Conservation (phyloP, 352 stramenopile species). For the Globisporangium middletonii region DNA sequence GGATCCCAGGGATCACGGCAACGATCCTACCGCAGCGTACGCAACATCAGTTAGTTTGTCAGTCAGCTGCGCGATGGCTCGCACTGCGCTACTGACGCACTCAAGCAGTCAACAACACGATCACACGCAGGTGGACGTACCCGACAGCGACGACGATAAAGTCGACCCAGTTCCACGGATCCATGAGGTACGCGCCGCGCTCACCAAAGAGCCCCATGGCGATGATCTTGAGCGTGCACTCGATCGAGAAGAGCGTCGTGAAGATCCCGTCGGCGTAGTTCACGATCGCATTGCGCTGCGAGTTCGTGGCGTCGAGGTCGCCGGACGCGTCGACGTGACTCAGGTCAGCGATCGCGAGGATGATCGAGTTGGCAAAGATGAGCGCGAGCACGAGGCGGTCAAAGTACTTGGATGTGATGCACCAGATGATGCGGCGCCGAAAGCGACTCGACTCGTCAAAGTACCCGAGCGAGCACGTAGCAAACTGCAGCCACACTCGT, state of each 20-base stretch:
- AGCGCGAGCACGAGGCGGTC: conserved; percentile 66
- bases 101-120: too few species aligned
- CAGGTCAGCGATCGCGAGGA: conserved; percentile 68
- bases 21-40: conserved; percentile 17
- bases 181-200: conserved; percentile 61
- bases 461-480: conserved; percentile 40
- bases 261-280: conserved; percentile 57
- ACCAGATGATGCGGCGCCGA: conserved; percentile 36
- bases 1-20: conserved; percentile 34
- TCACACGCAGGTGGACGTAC: conserved; percentile 12
- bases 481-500: conserved; percentile 18
- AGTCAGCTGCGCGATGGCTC: too few species aligned
- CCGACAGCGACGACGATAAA: conserved; percentile 82
- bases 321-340: conserved; percentile 29
- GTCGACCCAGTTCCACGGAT: conserved; percentile 89
- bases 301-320: conserved; percentile 26
- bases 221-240: conserved; percentile 86
- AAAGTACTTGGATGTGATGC: conserved; percentile 52
- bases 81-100: too few species aligned
- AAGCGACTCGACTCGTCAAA: conserved; percentile 43
- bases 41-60: not conserved
- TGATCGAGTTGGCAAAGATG: conserved; percentile 77
- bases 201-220: conserved; percentile 70
- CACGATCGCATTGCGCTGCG: conserved; percentile 40
- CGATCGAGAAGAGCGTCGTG: conserved; percentile 71